Percentiles rank a stretch among this genome's conserved stretches.
phyloP scores from a whole-genome alignment of 2,329 filamentous ascomycete species.

The Xylaria multiplex region DNA sequence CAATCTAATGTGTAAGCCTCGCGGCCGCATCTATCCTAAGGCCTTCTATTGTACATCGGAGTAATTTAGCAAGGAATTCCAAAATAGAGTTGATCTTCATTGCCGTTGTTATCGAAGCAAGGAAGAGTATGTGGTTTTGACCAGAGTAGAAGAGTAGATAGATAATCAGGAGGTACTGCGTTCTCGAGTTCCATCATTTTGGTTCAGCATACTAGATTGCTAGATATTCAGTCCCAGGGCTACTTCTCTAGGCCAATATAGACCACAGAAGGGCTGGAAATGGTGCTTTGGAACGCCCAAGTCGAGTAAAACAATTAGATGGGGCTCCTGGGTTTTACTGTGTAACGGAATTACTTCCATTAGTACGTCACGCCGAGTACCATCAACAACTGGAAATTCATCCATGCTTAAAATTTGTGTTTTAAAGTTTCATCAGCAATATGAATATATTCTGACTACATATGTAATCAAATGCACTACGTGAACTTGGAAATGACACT shows the following conservation, averaged over 20 bases:
- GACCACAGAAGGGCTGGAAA: not conserved
- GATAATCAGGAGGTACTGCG: not conserved
- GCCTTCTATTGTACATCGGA: not conserved
- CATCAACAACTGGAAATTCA: not conserved
- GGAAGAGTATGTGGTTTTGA: not conserved
- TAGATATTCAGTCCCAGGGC: not conserved
- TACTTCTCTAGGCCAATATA: not conserved
- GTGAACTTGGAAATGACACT: not conserved
- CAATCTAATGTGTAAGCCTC: not conserved
- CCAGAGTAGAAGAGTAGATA: not conserved
- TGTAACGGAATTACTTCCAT: too few relatives aligned
- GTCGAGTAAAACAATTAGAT: not conserved
- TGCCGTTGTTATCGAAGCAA: not conserved
- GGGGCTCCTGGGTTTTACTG: not conserved
- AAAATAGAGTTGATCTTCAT: not conserved
- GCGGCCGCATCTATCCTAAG: not conserved
- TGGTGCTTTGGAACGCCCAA: not conserved
- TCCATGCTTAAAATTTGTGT: not conserved
- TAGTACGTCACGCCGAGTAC: too few relatives aligned
- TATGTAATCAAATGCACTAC: not conserved
- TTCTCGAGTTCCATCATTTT: not conserved
- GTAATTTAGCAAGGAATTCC: not conserved
- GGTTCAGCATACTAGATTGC: not conserved
- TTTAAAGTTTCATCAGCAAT: not conserved
- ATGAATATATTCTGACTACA: not conserved